These are phyloP conservation scores for Elsinoe batatas DNA, from an alignment of 2,329 filamentous ascomycete genomes.

Conservation along the genomic window DNA sequence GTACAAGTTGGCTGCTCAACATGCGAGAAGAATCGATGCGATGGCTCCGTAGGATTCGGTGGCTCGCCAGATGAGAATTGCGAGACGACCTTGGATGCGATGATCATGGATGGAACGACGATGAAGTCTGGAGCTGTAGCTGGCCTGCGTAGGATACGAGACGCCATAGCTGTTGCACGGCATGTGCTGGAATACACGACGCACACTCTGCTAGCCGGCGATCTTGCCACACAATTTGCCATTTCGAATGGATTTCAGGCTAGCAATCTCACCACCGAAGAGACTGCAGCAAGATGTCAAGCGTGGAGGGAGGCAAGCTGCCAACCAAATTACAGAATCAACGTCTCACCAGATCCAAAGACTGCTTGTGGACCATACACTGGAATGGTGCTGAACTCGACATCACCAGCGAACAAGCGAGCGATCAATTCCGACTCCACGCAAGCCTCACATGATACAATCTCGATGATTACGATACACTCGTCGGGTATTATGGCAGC, in stretches of 20 bases:
- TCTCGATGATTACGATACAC: slow-evolving; percentile 4
- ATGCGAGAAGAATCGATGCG: slow-evolving; percentile 1
- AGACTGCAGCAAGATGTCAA: slow-evolving; percentile 1
- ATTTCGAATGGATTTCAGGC: neutral
- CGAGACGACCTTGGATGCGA: slow-evolving; percentile 5
- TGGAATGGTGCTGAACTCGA: neutral
- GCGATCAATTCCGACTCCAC: neutral
- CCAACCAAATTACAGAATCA: slow-evolving; percentile 7
- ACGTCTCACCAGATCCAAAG: slow-evolving; percentile 8
- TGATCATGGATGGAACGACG: slow-evolving; percentile 8
- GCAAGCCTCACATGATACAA: neutral
- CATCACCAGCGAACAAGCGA: neutral
- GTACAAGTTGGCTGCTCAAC: neutral
- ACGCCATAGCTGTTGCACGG: slow-evolving; percentile 3
- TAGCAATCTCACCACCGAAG: slow-evolving; percentile 5
- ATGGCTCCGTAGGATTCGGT: slow-evolving; percentile 5
- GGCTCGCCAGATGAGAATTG: slow-evolving; percentile 8
- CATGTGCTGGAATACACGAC: slow-evolving; percentile 5
- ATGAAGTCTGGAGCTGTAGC: slow-evolving; percentile 9
- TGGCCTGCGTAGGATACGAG: slow-evolving; percentile 2
- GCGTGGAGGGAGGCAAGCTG: slow-evolving; percentile 3
- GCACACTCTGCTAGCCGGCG: slow-evolving; percentile 6
- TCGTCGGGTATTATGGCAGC: slow-evolving; percentile 3
- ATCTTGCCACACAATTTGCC: slow-evolving; percentile 6
- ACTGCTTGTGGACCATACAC: slow-evolving; percentile 5